Base-by-base conservation (phyloP, 2,329 filamentous ascomycete genomes). In the Fusarium sp. region DNA sequence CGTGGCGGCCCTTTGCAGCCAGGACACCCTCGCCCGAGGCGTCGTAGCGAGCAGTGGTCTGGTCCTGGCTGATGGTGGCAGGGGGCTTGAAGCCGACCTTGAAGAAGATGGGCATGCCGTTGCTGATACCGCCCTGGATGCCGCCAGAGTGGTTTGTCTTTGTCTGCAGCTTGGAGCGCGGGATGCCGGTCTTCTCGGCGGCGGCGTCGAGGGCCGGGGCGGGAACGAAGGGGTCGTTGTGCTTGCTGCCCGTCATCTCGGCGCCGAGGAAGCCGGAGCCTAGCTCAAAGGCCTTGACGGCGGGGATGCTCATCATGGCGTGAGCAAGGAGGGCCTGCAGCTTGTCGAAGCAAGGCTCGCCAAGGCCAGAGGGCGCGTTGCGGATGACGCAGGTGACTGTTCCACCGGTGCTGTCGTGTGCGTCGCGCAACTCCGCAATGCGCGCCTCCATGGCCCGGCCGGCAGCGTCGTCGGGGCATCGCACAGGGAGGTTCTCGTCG, bases 321-420 rank as follows among this genome's bases (percentile, higher is more conserved):
- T 98, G 94, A 23, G 87, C 93, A 42, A 99, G 87, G 73, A 85
- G 86, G 8, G 95, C 95, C 80, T 99, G 93, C 39, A 98, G 83
- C 81, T 98, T 98, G 77, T 96, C 92, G 76, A 99, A 98, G 76
- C 87, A 91, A 1, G 94, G 95, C 82, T 98, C 95, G 57, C 95
- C 95, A 3, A 98, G 84, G 0, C 94, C 94, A 36, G 86, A 84
- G 25, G 94, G 95, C 8, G 87, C 86, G 71, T 96, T 94, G 63
- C 91, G 86, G 72, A 98, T 93, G 35, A 98, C 91, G 70, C 94
- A 98, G 41, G 93, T 97, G 15, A 98, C 93, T 11, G 92, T 96
- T 59, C 95, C 95, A 56, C 95, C 95, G 66, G 96, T 97, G 78
- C 90, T 94, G 80, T 98, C 94, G 56, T 92, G 77, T 55, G 82